Evolutionary conservation across 768 basidiomycete species (phyloP), one percentile per base, ranked within the genome.

Genomic region (Leccinum boreale): DNA sequence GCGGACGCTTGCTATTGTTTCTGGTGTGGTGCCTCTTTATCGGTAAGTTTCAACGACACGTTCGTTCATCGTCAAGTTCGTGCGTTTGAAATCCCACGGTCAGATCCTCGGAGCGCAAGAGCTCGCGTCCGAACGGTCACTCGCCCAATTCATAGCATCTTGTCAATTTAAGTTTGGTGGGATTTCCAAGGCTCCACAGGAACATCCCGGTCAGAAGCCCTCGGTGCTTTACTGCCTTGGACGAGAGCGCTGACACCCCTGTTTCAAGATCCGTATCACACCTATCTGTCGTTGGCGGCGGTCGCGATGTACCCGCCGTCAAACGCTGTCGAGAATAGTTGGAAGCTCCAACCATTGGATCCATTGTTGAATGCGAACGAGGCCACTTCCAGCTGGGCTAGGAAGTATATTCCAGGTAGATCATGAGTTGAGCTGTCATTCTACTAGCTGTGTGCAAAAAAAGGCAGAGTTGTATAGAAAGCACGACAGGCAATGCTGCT

Each of bases 1-100:
- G 82, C 89, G 5, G 96, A 98, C 62, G 91, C 94, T 3, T 99
- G 96, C 70, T 99, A 99, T 72, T 92, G 90, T 62, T 98, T 97
- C 72, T 99, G 96, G 96, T 89, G 89, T 63, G 88, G 91, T 3
- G 94, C 86, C 9, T 79, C 91, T 0, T 72, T 98, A 10, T 73
- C 81, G 67, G 95, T 95, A 60, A 52, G 82, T 69, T 39, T 23
- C 33, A 10, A 39, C 55, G 28, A 17, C 35, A 29, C 26, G 29
- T 19, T 23, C 24, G 15, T 53, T n/a, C n/a, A 42, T 46, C 14
- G 0, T 45, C 44, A 45, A n/a, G 10, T 45, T 23, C 5, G 21
- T 56, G 44, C 12, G 42, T 12, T 36, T 50, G 58, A 61, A 49
- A 47, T 14, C 11, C 31, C 6, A 12, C 19, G 11, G 11, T 15